phyloP scores from a whole-genome alignment of 331 rosid genomes.

The Saraca asoca region DNA sequence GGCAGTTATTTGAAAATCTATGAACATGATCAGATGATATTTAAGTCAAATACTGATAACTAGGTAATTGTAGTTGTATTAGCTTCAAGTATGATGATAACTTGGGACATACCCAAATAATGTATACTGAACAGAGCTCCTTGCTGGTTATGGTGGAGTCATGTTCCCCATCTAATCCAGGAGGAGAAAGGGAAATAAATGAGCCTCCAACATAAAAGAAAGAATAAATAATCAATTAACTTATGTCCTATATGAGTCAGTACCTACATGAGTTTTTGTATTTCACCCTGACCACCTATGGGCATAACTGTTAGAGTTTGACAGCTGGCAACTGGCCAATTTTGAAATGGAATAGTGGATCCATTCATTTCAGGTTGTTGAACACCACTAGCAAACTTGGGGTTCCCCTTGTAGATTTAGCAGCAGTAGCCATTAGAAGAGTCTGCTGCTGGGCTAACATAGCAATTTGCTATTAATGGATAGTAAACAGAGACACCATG shows the following conservation, averaged over 20 bases:
- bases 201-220: too few species aligned
- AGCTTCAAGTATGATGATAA: not conserved
- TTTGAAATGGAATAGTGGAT: conserved; percentile 54
- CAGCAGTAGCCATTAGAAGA: conserved; percentile 83
- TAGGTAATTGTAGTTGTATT: conserved; percentile 17
- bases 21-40: conserved; percentile 19
- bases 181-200: too few species aligned
- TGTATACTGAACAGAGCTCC: too few species aligned
- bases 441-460: conserved; percentile 94
- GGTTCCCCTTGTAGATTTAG: conserved; percentile 67
- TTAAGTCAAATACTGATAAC: conserved; percentile 9
- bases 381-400: conserved; percentile 42
- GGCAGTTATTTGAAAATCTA: conserved; percentile 9
- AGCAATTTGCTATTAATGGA: conserved; percentile 94
- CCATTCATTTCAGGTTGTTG: conserved; percentile 59
- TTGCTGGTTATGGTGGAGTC: too few species aligned
- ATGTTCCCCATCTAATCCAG: too few species aligned
- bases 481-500: conserved; percentile 83
- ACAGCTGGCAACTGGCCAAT: conserved; percentile 68
- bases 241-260: conserved; percentile 28
- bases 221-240: too few species aligned
- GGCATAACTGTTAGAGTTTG: conserved; percentile 67
- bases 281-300: conserved; percentile 55
- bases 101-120: too few species aligned
- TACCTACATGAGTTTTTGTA: conserved; percentile 67